Base-by-base conservation (phyloP, 1,139 yeast species). In the Diutina sp. region DNA sequence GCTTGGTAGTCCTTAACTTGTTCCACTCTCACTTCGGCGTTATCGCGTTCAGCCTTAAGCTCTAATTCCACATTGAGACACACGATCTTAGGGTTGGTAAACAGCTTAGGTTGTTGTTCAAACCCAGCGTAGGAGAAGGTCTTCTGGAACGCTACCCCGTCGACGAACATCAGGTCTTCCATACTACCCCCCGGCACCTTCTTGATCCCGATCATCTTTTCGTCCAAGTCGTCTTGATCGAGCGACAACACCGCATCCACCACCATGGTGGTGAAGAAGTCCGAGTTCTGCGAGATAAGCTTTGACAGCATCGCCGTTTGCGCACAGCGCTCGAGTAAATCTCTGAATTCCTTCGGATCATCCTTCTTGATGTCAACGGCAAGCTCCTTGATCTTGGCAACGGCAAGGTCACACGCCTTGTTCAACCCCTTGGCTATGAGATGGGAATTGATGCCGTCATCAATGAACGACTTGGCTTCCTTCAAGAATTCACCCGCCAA, bases 21-120 rank as follows among this genome's bases (percentile, higher is more conserved):
- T 65, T 90, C 95, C 56, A 93, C 95, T 64, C 99, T 83, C 41
- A 93, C 98, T 75, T 93, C 99, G n/a, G 99, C 99, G 68, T 93
- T 93, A 70, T 93, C 99, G 74, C 90, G 91, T 73, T 93, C 99
- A 1, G 99, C 98, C 74, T 93, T 93, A 67, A 93, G 82, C 73
- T 93, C 99, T 62, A 93, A 78, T 70, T 93, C 99, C 47, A 95
- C 93, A 68, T 95, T 93, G 66, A 93, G 78, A 64, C 85, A 84
- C 58, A 93, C 75, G 62, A 95, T 84, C 70, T 86, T 89, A 55
- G 99, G 97, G 68, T 88, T 76, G 16, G 67, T 66, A 68, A 95
- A 90, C 58, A 71, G 74, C 71, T 93, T 93, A 56, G 99, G 99
- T 72, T 95, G 99, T 74, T 93, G 99, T 72, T 93, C 99, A 28